Conservation (phyloP, 2,329 filamentous ascomycete genomes). For the Pseudogymnoascus sp. region DNA sequence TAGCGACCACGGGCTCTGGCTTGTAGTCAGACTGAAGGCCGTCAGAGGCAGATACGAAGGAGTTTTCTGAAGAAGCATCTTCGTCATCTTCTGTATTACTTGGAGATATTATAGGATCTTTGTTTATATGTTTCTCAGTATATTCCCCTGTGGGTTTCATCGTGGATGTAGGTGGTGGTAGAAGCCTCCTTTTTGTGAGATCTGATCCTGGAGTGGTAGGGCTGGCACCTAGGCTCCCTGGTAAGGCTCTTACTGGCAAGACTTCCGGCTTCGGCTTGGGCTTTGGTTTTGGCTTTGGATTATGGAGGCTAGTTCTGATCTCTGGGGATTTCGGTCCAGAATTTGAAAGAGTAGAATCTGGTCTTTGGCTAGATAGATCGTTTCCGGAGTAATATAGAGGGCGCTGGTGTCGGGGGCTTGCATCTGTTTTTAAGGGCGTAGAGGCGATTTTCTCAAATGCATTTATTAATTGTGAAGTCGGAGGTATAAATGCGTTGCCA, state of each 20-base stretch:
- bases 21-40: conserved; percentile 6
- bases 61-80: conserved; percentile 24
- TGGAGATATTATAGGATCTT: not conserved
- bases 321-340: not conserved
- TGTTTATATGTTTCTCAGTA: not conserved
- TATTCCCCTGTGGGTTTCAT: not conserved
- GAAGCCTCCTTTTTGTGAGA: not conserved
- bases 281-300: conserved; percentile 22
- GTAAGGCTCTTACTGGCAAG: not conserved
- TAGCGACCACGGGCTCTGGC: not conserved
- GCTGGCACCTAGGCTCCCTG: not conserved
- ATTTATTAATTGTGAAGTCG: not conserved
- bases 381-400: not conserved
- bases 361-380: not conserved
- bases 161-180: not conserved
- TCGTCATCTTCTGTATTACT: conserved; percentile 14
- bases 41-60: conserved; percentile 27
- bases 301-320: not conserved
- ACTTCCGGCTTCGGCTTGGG: conserved; percentile 18
- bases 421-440: not conserved
- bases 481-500: conserved; percentile 1
- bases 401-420: not conserved
- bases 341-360: not conserved
- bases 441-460: conserved; percentile 3
- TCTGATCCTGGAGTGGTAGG: not conserved